Base-by-base conservation (phyloP, 306 rosid species). In the Vigna angularis region DNA sequence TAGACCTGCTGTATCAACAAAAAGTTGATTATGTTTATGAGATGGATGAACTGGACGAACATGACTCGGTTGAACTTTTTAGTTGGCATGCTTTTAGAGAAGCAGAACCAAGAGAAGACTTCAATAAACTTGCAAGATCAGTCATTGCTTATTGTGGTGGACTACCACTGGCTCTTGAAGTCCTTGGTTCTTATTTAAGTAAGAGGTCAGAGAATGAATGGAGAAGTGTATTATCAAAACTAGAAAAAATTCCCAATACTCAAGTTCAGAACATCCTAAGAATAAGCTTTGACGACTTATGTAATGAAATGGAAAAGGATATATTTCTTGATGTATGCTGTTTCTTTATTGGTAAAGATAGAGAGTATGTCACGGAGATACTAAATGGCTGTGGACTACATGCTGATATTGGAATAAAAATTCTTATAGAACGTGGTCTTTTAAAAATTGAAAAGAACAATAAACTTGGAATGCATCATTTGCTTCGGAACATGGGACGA, bases 261-360 rank as follows among this genome's bases (percentile, higher is more conserved):
- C 44, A 72, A 42, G 44, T 87, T 5, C 85, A 80, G 2, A 28
- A 56, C 52, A 83, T 24, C 15, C 48, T 80, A 0, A 80, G 9
- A 65, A 65, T 80, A 45, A 80, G 83, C 68, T 80, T 3, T 9
- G 74, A 80, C 17, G 78, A 57, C 6, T 28, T 83, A 9, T 34
- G 49, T 4, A 47, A 58, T 51, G 24, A 56, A 0, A 62, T 26
- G 12, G 26, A 63, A 2, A 77, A 62, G 44, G 87, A 76, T 24
- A 83, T 83, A 58, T 86, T 86, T 13, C 83, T 80, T 15, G 86
- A 86, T 52, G 59, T 86, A 48, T 68, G 75, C 1, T 83, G 83
- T 61, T 83, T 79, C 72, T 83, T 85, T 45, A 67, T 79, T 9
- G 85, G 83, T 6, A 66, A 70, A 76, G 49, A 79, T 4, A 50